Evolutionary conservation across 2,329 filamentous ascomycete genomes (phyloP).

Genomic region (Fusarium zealandicum): DNA sequence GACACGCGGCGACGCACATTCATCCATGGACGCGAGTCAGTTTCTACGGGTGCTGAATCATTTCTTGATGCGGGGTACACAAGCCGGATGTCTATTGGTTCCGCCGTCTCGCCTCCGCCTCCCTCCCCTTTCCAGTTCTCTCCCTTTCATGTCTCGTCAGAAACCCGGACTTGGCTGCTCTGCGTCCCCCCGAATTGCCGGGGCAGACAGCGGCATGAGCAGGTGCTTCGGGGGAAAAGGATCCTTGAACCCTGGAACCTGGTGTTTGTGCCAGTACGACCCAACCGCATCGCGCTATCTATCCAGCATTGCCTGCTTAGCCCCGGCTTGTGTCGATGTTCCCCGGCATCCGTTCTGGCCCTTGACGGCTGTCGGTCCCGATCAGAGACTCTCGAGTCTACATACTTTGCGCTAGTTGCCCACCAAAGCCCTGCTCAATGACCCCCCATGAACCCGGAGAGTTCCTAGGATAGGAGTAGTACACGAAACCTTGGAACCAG

Average conservation of each 20-base stretch:
- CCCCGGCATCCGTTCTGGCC: neutral
- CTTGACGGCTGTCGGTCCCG: too few relatives aligned
- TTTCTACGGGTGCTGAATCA: neutral
- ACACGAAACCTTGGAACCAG: too few relatives aligned
- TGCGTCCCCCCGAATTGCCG: conserved; percentile 1
- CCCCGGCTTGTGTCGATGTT: conserved; percentile 3
- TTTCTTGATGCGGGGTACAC: conserved; percentile 2
- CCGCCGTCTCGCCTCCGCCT: neutral
- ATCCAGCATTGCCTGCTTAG: conserved; percentile 5
- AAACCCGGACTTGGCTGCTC: neutral
- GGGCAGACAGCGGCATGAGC: neutral
- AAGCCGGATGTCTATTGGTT: neutral
- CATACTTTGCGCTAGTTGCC: too few relatives aligned
- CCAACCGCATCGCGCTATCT: neutral
- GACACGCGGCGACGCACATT: neutral
- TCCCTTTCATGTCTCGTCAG: too few relatives aligned
- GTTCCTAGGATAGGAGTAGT: too few relatives aligned
- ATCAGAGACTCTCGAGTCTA: too few relatives aligned
- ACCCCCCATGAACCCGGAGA: too few relatives aligned
- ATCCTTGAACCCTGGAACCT: neutral
- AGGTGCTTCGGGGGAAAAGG: too few relatives aligned
- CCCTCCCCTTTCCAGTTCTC: neutral
- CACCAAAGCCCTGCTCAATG: too few relatives aligned
- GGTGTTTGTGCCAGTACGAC: neutral
- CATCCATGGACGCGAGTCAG: neutral